Base-by-base conservation (phyloP, 2,329 filamentous ascomycete species). In the Verticillium alfalfae region DNA sequence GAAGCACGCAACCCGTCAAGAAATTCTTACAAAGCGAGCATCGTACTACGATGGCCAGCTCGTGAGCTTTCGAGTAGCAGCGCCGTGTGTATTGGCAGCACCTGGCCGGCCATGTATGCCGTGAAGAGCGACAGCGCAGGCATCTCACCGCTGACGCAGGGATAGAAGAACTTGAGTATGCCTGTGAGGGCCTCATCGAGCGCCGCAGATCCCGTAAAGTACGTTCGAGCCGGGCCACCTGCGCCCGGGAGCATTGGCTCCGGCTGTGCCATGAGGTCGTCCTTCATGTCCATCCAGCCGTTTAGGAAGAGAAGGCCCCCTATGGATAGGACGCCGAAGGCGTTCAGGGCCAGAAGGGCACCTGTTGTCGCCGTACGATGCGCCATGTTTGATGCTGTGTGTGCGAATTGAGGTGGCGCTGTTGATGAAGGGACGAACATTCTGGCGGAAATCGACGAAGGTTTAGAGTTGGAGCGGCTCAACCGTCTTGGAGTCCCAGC, bases 71-170 rank as follows among this genome's bases (percentile, higher is more conserved):
- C 66, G 16, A 69, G 55, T 9, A 68, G 34, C 18, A 70, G 22
- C 3, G 65, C 38, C 2, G 61, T 49, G 16, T 69, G 64, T 57
- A 68, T 34, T 15, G 68, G 60, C 31, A 67, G 8, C 2, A 67
- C 12, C 61, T 70, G 69, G 10, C 67, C 66, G 4, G 59, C 56
- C 56, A 67, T 66, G 41, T 67, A 69, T 16, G 65, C 31, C 2
- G 62, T 61, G 38, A 68, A 69, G 2, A 70, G 18, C 2, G 64
- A 63, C 22, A 68, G 49, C 0, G 58, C 56, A 0, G 65, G 64
- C 10, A 56, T 60, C 26, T 62, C 61, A 5, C 66, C 67, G 10
- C 45, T 59, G 10, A 66, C 59, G 31, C 62, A 57, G 2, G 67
- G 64, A 55, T 65, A 65, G 55, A 66, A 67, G 39, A 66, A 64